These are phyloP conservation scores for Microcos paniculata DNA, from an alignment of 345 rosid species.

Conservation along the genomic window DNA sequence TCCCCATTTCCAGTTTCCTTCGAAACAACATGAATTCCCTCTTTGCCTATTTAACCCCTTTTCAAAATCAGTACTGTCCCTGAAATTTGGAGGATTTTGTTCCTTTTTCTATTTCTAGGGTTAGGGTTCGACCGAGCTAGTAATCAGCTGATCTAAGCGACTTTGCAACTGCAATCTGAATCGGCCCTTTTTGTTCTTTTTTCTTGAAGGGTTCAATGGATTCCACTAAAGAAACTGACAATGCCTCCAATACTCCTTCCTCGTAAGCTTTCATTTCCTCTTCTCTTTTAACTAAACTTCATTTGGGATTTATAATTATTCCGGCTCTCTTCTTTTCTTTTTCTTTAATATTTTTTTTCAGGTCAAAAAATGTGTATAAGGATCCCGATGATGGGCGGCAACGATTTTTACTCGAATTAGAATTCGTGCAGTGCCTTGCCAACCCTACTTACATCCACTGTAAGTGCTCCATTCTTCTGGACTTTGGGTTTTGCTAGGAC, in stretches of 20 bases:
- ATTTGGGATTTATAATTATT: background rate
- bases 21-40: background rate
- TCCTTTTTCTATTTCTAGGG: background rate
- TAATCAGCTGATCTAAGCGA: background rate
- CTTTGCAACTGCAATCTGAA: background rate
- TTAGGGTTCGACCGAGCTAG: background rate
- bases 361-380: constrained; percentile 62
- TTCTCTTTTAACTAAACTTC: background rate
- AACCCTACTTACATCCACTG: constrained; percentile 98
- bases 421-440: constrained; percentile 91
- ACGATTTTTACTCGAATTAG: constrained; percentile 84
- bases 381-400: constrained; percentile 93
- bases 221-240: constrained; percentile 17
- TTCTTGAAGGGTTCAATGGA: constrained; percentile 19
- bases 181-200: background rate
- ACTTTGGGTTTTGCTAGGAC: background rate
- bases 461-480: constrained; percentile 27
- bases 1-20: background rate
- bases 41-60: no score
- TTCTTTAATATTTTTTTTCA: constrained; percentile 7
- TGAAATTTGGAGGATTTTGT: background rate
- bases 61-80: background rate
- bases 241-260: constrained; percentile 12
- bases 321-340: background rate
- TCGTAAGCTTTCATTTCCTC: constrained; percentile 16